Evolutionary conservation across 1,139 yeast species (phyloP).

Genomic region (Suhomyces chickasaworum): DNA sequence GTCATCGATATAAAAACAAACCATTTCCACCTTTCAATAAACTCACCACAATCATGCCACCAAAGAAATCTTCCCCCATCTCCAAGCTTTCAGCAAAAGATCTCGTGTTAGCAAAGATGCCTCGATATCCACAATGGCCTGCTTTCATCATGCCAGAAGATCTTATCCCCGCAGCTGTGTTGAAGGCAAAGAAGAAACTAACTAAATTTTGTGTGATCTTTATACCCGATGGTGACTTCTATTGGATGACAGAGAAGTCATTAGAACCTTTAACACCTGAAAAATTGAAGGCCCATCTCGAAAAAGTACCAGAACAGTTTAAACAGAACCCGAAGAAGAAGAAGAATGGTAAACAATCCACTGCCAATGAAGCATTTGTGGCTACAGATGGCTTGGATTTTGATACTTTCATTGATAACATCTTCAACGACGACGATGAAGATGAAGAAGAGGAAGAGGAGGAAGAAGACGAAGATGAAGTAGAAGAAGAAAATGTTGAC

Average conservation of each 20-base stretch:
- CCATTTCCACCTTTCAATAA: background rate
- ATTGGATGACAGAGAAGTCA: conserved; percentile 48
- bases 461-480: conserved; percentile 32
- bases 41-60: conserved; percentile 26
- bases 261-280: conserved; percentile 36
- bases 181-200: conserved; percentile 41
- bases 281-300: conserved; percentile 30
- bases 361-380: conserved; percentile 42
- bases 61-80: conserved; percentile 23
- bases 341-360: conserved; percentile 32
- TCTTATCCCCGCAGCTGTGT: conserved; percentile 41
- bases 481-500: conserved; percentile 20
- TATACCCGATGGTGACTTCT: conserved; percentile 52
- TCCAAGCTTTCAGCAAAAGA: conserved; percentile 34
- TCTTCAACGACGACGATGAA: conserved; percentile 27
- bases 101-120: conserved; percentile 50
- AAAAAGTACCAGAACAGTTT: conserved; percentile 33
- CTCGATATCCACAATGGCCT: conserved; percentile 54
- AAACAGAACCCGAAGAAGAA: conserved; percentile 23
- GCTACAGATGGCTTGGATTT: conserved; percentile 43
- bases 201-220: conserved; percentile 48
- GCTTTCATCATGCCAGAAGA: conserved; percentile 48
- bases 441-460: conserved; percentile 32
- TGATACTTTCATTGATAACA: conserved; percentile 39
- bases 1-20: conserved; percentile 1